Evolutionary conservation across 2,329 filamentous ascomycete genomes (phyloP), one percentile per base, ranked within the genome.

Genomic region (Cladosporium halotolerans): DNA sequence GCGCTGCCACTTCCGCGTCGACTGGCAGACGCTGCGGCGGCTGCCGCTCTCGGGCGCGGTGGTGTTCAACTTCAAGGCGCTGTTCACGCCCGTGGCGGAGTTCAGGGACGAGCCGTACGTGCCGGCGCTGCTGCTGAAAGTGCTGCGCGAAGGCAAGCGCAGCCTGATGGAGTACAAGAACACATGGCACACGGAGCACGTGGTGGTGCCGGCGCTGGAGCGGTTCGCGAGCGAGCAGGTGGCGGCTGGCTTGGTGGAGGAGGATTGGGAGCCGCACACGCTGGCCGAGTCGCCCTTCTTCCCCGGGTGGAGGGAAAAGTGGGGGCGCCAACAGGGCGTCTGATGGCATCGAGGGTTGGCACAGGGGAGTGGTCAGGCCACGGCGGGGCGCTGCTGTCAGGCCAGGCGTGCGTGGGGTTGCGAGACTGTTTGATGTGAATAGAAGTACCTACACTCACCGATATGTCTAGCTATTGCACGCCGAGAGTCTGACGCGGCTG

Each of bases 11-110:
- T 73, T 95, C 1, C 80, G 89, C 4, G 88, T 93, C 1, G 89
- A 95, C 68, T 95, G 89, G 88, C 90, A 95, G 70, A 95, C 89
- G 0, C 73, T 95, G 3, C 82, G 89, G 1, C 81, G 89, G 2
- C 72, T 95, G 0, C 89, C 89, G 0, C 73, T 95, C 0, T 89
- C 85, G 0, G 88, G 81, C 0, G 85, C 79, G 0, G 74, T 95
- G 1, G 80, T 89, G 0, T 95, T 95, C 74, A 95, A 93, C 68
- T 95, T 92, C 79, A 95, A 92, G 65, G 88, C 86, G 0, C 69
- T 93, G 0, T 95, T 95, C 69, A 93, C 88, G 0, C 86, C 86
- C 0, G 67, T 95, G 0, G 66, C 76, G 0, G 82, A 86, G 58
- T 83, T 95, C 54, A 73, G 80, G 2, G 76, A 86, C 53, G 89